Conservation (phyloP, 2,329 filamentous ascomycete genomes). For the Hypoxylon sp. region DNA sequence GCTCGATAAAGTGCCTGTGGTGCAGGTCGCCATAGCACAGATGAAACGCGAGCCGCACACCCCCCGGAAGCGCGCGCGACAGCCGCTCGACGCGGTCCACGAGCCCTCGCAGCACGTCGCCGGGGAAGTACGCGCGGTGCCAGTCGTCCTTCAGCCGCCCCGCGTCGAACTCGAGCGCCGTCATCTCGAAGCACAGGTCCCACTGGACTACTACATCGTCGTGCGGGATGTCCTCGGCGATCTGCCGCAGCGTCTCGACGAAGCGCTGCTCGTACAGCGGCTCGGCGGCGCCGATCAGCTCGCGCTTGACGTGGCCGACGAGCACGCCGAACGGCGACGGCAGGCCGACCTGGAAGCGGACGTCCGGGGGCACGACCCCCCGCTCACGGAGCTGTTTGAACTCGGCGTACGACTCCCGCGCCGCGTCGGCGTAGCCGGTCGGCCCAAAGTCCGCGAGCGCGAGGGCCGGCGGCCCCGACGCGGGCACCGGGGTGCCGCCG, state of each 20-base stretch:
- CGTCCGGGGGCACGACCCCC: constrained; percentile 24
- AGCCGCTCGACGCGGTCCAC: constrained; percentile 35
- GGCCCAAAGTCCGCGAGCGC: constrained; percentile 36
- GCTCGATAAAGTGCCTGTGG: constrained; percentile 39
- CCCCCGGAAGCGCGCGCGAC: constrained; percentile 29
- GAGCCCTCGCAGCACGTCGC: constrained; percentile 33
- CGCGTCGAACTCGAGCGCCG: constrained; percentile 35
- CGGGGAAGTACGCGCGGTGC: constrained; percentile 34
- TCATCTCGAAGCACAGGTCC: constrained; percentile 40
- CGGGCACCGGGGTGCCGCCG: constrained; percentile 32
- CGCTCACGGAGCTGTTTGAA: constrained; percentile 37
- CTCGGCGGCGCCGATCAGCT: constrained; percentile 30
- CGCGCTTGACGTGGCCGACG: constrained; percentile 32
- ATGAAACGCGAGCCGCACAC: constrained; percentile 38
- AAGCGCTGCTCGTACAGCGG: constrained; percentile 39
- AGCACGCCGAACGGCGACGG: constrained; percentile 38
- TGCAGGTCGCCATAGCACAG: constrained; percentile 39
- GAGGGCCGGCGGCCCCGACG: constrained; percentile 30
- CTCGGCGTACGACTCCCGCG: constrained; percentile 36
- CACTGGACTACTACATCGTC: constrained; percentile 40
- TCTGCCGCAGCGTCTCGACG: constrained; percentile 30
- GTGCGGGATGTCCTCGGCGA: constrained; percentile 31
- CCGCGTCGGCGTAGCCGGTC: constrained; percentile 36
- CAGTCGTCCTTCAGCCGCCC: constrained; percentile 26
- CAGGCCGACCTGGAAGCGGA: constrained; percentile 37